A percentile compares a stretch with the other conserved stretches of the same genome.
Evolutionary conservation across 2,329 filamentous ascomycete genomes (phyloP).

Genomic region (Cercospora sp.): DNA sequence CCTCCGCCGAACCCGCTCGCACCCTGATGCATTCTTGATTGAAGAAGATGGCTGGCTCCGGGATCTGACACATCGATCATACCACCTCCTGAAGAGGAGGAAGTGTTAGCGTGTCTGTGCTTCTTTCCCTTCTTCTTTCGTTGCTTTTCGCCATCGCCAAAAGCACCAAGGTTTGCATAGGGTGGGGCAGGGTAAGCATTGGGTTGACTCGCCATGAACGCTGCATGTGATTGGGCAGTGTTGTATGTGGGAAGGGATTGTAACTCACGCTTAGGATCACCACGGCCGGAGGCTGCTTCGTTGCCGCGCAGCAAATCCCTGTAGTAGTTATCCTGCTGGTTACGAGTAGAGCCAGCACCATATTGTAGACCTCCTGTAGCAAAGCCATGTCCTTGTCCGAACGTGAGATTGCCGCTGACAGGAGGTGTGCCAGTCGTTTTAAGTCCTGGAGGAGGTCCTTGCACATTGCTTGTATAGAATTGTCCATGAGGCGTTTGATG

Average conservation of each 20-base stretch:
- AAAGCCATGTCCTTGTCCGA: slow-evolving; percentile 84
- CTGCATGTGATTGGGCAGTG: slow-evolving; percentile 28
- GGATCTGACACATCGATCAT: slow-evolving; percentile 91
- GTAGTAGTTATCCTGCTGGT: slow-evolving; percentile 31
- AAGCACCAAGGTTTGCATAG: slow-evolving; percentile 31
- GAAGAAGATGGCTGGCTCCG: slow-evolving; percentile 81
- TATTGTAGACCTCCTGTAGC: slow-evolving; percentile 68
- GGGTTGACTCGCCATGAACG: slow-evolving; percentile 28
- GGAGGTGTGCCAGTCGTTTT: slow-evolving; percentile 95
- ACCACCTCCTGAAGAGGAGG: slow-evolving; percentile 91
- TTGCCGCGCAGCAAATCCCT: slow-evolving; percentile 28
- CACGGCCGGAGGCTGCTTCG: slow-evolving; percentile 23
- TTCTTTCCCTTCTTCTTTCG: slow-evolving; percentile 99
- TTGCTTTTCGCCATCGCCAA: slow-evolving; percentile 54
- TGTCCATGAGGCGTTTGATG: slow-evolving; percentile 60
- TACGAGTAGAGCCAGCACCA: slow-evolving; percentile 51
- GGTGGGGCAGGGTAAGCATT: slow-evolving; percentile 29
- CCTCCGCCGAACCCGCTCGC: slow-evolving; percentile 58
- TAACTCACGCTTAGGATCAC: slow-evolving; percentile 39
- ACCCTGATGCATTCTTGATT: slow-evolving; percentile 94
- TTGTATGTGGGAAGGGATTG: slow-evolving; percentile 31
- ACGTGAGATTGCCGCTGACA: slow-evolving; percentile 75
- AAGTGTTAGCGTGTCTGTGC: slow-evolving; percentile 99
- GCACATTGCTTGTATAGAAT: slow-evolving; percentile 81
- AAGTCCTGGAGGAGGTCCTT: slow-evolving; percentile 88